Evolutionary conservation across 1,139 yeast species (phyloP).

Genomic region (Suhomyces choctaworum): DNA sequence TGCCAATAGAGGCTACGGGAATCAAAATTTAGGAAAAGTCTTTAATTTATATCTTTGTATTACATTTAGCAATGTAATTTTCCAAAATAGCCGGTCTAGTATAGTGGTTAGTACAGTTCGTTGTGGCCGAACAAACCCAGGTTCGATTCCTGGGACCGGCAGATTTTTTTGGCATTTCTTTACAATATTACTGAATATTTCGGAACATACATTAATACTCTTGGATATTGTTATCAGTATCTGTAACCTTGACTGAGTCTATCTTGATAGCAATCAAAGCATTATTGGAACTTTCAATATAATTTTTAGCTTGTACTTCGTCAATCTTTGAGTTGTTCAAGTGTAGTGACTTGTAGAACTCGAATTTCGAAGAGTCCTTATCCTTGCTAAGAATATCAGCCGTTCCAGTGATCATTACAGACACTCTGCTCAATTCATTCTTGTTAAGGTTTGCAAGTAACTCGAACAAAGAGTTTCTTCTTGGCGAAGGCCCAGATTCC

Average conservation of each 20-base stretch:
- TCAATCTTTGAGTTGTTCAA: conserved; percentile 69
- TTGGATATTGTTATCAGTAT: conserved; percentile 65
- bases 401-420: conserved; percentile 74
- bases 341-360: conserved; percentile 59
- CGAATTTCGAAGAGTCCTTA: conserved; percentile 44
- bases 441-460: conserved; percentile 73
- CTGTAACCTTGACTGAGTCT: conserved; percentile 75
- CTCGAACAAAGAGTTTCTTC: conserved; percentile 54
- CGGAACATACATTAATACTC: conserved; percentile 34
- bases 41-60: too few relatives aligned
- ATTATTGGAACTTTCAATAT: conserved; percentile 52
- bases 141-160: conserved; percentile 51
- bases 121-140: conserved; percentile 49
- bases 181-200: neutral
- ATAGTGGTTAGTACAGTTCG: conserved; percentile 49
- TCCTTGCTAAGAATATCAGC: conserved; percentile 54
- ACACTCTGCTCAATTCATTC: conserved; percentile 69
- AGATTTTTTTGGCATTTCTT: conserved; percentile 19
- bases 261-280: conserved; percentile 68
- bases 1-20: too few relatives aligned
- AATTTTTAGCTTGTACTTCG: conserved; percentile 56
- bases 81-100: conserved; percentile 37
- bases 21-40: too few relatives aligned
- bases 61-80: too few relatives aligned
- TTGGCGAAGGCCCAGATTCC: conserved; percentile 22